Base-by-base conservation (phyloP, 2,329 filamentous ascomycete species). In the Xylariales sp. region DNA sequence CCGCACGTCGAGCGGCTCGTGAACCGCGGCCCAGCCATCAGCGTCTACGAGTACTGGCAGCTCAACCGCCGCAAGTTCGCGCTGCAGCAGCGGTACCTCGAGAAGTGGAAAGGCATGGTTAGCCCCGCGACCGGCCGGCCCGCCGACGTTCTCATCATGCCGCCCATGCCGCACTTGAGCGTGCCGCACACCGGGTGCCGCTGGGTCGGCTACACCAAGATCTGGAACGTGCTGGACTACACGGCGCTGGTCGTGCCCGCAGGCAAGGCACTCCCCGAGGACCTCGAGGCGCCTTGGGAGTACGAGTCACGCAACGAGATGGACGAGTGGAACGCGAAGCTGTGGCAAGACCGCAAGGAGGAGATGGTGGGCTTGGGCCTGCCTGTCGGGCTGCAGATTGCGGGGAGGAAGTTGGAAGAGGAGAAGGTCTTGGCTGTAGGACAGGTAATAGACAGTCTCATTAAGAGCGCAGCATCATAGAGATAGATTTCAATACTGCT, bases 11-110 rank as follows among this genome's bases (percentile, higher is more conserved):
- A 75, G 50, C 61, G 59, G 0, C 55, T 77, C 10, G 54, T 75
- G 15, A 69, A 69, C 34, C 57, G 66, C 0, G 72, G 66, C 2
- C 46, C 65, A 10, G 53, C 76, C 1, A 75, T 83, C 12, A 79
- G 75, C 0, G 76, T 83, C 0, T 82, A 76, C 40, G 65, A 79
- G 5, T 85, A 84, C 56, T 85, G 79, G 81, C 78, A 83, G 47
- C 63, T 85, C 6, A 83, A 83, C 56, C 74, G 64, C 42, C 64
- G 67, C 18, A 83, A 83, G 49, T 40, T 65, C 18, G 61, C 59
- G 1, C 60, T 67, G 4, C 75, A 80, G 44, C 70, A 78, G 41
- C 62, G 59, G 3, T 82, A 79, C 39, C 63, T 81, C 1, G 67
- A 78, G 33, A 74, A 78, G 40, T 84, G 78, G 79, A 70, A 72